These are phyloP conservation scores for Paecilomyces sp. DNA, from an alignment of 2,329 filamentous ascomycete genomes.

Conservation along the genomic window DNA sequence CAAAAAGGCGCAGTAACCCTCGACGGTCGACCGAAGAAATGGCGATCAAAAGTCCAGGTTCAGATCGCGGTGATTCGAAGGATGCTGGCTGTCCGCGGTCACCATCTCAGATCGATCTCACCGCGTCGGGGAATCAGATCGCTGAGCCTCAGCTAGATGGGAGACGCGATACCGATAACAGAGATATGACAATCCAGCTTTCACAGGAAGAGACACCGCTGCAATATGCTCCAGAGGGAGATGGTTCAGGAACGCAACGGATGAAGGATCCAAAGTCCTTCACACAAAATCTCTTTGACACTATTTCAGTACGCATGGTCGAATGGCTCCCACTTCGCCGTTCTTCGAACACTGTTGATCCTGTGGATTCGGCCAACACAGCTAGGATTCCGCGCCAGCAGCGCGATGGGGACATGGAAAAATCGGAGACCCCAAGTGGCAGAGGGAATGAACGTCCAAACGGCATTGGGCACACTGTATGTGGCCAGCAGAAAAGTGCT, in stretches of 20 bases:
- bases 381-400: background rate
- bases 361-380: constrained; percentile 5
- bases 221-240: constrained; percentile 13
- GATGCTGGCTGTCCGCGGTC: background rate
- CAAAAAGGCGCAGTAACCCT: constrained; percentile 24
- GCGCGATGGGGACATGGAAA: constrained; percentile 1
- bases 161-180: background rate
- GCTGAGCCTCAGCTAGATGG: background rate
- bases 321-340: constrained; percentile 40
- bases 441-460: background rate
- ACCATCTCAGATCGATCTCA: background rate
- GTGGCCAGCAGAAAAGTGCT: background rate
- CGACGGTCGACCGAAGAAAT: constrained; percentile 8
- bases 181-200: background rate
- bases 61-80: background rate
- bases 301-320: constrained; percentile 37
- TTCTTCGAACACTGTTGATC: constrained; percentile 14
- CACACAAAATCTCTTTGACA: constrained; percentile 51
- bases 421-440: background rate
- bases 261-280: constrained; percentile 56
- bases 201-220: constrained; percentile 2
- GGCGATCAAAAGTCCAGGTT: background rate
- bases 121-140: background rate
- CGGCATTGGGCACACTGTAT: background rate
- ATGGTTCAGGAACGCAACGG: constrained; percentile 15